Percentiles rank a stretch among this genome's conserved stretches.
These are phyloP conservation scores for Capsicum pubescens DNA, from an alignment of 257 asterid species.

Conservation along the genomic window DNA sequence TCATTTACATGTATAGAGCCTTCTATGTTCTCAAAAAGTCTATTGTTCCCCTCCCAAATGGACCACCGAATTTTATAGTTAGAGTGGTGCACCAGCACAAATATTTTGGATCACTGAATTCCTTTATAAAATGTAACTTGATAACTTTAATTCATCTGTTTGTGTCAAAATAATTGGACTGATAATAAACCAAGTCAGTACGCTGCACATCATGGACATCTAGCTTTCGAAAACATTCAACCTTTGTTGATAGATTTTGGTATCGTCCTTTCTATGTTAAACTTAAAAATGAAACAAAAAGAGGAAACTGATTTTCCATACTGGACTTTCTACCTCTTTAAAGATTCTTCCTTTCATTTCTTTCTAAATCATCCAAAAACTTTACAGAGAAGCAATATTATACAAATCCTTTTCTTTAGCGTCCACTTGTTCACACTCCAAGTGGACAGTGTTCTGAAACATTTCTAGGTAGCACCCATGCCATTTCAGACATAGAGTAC, in stretches of 20 bases:
- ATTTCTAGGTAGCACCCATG: not conserved
- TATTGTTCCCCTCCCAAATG: not conserved
- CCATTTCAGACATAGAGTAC: not conserved
- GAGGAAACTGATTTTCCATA: not conserved
- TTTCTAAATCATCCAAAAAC: not conserved
- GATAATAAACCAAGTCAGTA: not conserved
- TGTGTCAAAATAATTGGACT: not conserved
- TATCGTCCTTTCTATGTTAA: not conserved
- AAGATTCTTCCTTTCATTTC: not conserved
- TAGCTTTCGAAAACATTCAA: not conserved
- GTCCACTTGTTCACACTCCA: not conserved
- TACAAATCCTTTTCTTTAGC: not conserved
- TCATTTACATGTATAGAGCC: not conserved
- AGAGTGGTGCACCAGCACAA: not conserved
- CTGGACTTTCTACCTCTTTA: not conserved
- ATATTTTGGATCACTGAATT: not conserved
- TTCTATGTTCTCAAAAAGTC: not conserved
- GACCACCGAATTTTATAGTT: not conserved
- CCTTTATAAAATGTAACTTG: not conserved
- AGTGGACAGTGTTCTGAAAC: not conserved
- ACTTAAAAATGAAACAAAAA: not conserved
- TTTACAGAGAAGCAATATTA: not conserved
- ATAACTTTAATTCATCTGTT: not conserved
- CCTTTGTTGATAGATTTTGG: not conserved
- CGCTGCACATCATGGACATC: not conserved